Evolutionary conservation across 106 monocot genomes (phyloP), one percentile per base, ranked within the genome.

Genomic region (Acorus gramineus): DNA sequence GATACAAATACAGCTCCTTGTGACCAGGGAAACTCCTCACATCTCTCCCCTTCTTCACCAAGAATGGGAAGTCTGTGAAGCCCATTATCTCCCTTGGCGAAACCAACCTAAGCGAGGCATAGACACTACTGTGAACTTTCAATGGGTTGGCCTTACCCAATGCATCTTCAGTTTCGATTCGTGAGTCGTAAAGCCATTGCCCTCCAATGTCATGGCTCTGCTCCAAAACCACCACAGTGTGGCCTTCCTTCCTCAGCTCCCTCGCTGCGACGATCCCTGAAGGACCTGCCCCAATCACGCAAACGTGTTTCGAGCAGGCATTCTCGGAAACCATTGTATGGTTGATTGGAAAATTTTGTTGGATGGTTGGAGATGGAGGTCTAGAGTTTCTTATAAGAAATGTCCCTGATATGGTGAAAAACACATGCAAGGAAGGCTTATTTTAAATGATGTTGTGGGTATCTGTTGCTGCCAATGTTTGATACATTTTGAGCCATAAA

Each of bases 201-300:
- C 85, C 89, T 13, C 89, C 89, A 1, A 89, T 56, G 46, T 78
- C 79, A 55, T 72, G 64, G 53, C 69, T 77, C 49, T 85, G 81
- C 74, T 89, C 89, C 42, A 85, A 57, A 49, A 84, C 76, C 49
- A 69, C 61, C 14, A 69, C 71, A 1, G 62, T 54, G 53, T 82
- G 85, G 2, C 81, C 77, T 48, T 86, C 82, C 7, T 68, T 77
- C 14, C 76, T 65, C 7, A 89, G 85, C 85, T 89, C 85, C 58
- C 89, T 71, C 0, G 79, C 84, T 0, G 85, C 74, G 8, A 77
- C 84, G 44, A 85, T 64, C 7, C 85, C 89, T 7, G 89, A 76
- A 3, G 83, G 77, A 3, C 89, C 89, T 56, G 79, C 89, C 7
- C 89, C 89, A 10, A 89, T 73, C 47, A 89, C 85, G 8, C 84